Percentiles rank a stretch among this genome's conserved stretches.
phyloP scores from a whole-genome alignment of 352 stramenopile genomes.

The Pythium monospermum region DNA sequence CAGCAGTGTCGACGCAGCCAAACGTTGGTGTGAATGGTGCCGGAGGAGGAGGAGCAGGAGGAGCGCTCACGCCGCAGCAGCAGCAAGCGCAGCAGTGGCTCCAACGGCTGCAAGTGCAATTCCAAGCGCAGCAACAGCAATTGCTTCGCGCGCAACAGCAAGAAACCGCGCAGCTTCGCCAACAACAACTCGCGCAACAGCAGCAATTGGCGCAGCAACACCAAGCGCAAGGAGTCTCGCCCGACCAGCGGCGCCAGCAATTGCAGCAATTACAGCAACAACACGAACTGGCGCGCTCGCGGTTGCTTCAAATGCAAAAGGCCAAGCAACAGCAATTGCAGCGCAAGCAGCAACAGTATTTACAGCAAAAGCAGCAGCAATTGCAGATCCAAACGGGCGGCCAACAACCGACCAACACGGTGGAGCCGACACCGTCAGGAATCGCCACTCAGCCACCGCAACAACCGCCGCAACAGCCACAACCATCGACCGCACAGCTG shows the following conservation, averaged over 20 bases:
- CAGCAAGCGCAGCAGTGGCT: constrained; percentile 78
- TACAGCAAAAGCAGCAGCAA: constrained; percentile 75
- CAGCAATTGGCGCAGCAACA: constrained; percentile 70
- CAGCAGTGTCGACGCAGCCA: no score
- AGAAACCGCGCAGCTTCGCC: constrained; percentile 69
- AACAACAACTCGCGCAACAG: constrained; percentile 72
- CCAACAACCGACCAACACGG: constrained; percentile 16
- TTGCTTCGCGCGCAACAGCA: constrained; percentile 70
- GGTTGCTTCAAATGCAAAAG: constrained; percentile 72
- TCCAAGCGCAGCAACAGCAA: constrained; percentile 72
- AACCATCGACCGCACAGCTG: background rate
- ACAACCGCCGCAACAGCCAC: no score
- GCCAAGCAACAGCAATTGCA: constrained; percentile 79
- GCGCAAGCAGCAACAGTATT: constrained; percentile 74
- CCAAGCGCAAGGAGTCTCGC: constrained; percentile 53
- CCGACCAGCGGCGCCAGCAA: constrained; percentile 58
- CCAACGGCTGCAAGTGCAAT: constrained; percentile 79
- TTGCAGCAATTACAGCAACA: constrained; percentile 76
- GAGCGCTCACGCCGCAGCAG: constrained; percentile 38
- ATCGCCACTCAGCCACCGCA: background rate
- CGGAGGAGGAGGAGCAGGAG: no score
- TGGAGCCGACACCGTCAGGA: no score
- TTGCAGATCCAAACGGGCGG: constrained; percentile 43
- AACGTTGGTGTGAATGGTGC: no score
- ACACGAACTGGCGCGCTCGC: constrained; percentile 56